Conservation (phyloP, 208 protist genomes). For the Leishmania gerbilli region DNA sequence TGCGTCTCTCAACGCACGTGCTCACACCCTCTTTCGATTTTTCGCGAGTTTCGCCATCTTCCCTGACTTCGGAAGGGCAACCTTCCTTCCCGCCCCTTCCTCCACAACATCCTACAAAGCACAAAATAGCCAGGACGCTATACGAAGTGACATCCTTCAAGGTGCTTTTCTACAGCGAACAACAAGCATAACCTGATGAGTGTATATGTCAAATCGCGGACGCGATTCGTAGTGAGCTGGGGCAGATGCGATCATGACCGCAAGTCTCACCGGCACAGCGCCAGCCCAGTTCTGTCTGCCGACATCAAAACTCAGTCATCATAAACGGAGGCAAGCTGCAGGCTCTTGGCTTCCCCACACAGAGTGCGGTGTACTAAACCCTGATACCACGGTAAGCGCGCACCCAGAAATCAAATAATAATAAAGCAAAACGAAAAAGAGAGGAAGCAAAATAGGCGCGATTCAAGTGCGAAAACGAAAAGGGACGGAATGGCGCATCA, state of each 20-base stretch:
- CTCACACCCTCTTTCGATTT: not conserved
- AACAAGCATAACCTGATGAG: not conserved
- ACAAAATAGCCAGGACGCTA: not conserved
- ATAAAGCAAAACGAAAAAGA: not conserved
- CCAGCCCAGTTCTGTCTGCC: not conserved
- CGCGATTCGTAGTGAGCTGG: not conserved
- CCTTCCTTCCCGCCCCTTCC: not conserved
- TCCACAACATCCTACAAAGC: slow-evolving; percentile 7
- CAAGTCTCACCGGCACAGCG: not conserved
- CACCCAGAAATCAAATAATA: not conserved
- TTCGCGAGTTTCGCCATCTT: not conserved
- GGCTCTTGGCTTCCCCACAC: not conserved
- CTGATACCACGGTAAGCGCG: not conserved
- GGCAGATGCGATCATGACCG: not conserved
- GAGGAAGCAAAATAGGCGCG: not conserved
- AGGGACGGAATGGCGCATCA: not conserved
- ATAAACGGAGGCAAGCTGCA: not conserved
- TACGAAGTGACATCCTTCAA: not conserved
- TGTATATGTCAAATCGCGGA: not conserved
- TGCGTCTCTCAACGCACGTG: not conserved
- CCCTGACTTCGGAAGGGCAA: not conserved
- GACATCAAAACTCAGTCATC: not conserved
- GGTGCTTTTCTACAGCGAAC: not conserved
- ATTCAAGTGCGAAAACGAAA: not conserved
- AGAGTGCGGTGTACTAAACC: not conserved